Evolutionary conservation across 805 yeast species (phyloP), one percentile per base, ranked within the genome.

Genomic region (Suhomyces sp.): DNA sequence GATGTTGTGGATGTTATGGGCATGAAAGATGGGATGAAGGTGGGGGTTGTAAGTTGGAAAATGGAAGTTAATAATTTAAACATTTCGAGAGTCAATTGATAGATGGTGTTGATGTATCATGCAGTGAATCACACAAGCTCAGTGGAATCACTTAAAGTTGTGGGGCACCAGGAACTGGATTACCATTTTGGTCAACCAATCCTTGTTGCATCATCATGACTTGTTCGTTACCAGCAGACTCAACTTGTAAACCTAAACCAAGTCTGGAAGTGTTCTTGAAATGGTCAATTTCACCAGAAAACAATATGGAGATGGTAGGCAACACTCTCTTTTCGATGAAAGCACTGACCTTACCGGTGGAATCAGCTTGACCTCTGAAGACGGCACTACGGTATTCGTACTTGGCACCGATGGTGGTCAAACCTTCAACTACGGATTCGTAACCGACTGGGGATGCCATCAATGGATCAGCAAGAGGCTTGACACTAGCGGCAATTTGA

Each of bases 361-460:
- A 79, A 68, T 88, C 96, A 43, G 93, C 58, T 65, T 90, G 95
- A 57, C 97, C 96, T 68, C 98, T 81, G 79, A 88, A 88, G 36
- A 88, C 82, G 39, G 95, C 83, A 68, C 88, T 95, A 72, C 97
- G 88, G 77, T 88, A 93, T 72, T 93, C 98, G 68, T 91, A 91
- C 70, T 91, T 93, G 54, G 96, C 95, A 68, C 97, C 98, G 39
- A 91, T 60, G 42, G 96, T 85, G 51, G 98, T 90, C 54, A 77
- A 76, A 57, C 95, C 98, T 58, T 91, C 96, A 40, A 90, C 73
- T 28, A 83, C 80, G 21, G 95, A 86, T 60, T 86, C 88, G 51
- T 81, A 77, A 42, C 91, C 90, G 46, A 85, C 79, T 56, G 91
- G 84, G 35, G 79, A 74, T 35, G 79, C 75, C 74, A 81, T 73